These are phyloP conservation scores for Ogataea nitratoaversa DNA, from an alignment of 805 yeast species.

Conservation along the genomic window DNA sequence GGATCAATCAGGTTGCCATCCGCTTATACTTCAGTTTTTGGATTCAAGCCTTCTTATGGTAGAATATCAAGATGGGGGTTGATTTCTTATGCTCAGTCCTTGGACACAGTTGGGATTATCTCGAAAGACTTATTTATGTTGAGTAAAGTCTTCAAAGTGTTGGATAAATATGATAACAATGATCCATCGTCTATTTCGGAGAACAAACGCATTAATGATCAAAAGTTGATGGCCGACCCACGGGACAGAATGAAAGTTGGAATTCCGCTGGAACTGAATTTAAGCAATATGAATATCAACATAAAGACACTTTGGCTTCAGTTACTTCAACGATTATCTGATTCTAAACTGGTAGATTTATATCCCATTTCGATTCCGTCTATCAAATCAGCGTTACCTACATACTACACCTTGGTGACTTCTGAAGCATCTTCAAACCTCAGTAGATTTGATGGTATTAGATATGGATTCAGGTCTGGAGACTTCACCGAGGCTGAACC, in stretches of 20 bases:
- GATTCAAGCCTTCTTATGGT: slow-evolving; percentile 94
- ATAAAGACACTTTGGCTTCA: slow-evolving; percentile 46
- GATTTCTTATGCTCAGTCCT: slow-evolving; percentile 84
- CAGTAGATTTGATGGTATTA: slow-evolving; percentile 83
- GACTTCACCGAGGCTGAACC: slow-evolving; percentile 28
- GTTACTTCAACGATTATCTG: slow-evolving; percentile 40
- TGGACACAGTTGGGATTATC: slow-evolving; percentile 90
- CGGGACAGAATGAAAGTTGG: slow-evolving; percentile 51
- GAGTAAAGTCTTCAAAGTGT: slow-evolving; percentile 43
- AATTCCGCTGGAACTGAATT: slow-evolving; percentile 61
- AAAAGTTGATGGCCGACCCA: slow-evolving; percentile 3
- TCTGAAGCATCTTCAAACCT: slow-evolving; percentile 94
- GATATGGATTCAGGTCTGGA: slow-evolving; percentile 63
- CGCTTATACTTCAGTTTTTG: slow-evolving; percentile 75
- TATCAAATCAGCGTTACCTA: slow-evolving; percentile 61
- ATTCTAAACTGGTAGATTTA: slow-evolving; percentile 48
- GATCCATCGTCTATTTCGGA: slow-evolving; percentile 72
- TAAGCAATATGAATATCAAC: slow-evolving; percentile 47
- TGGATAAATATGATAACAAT: slow-evolving; percentile 60
- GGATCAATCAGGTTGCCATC: slow-evolving; percentile 95
- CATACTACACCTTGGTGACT: slow-evolving; percentile 84
- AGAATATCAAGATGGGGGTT: slow-evolving; percentile 90
- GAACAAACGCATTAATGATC: slow-evolving; percentile 28
- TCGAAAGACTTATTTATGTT: slow-evolving; percentile 45
- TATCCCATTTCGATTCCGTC: slow-evolving; percentile 68